These are phyloP conservation scores for Thermochaetoides thermophila DNA, from an alignment of 495 filamentous ascomycete species.

Conservation along the genomic window DNA sequence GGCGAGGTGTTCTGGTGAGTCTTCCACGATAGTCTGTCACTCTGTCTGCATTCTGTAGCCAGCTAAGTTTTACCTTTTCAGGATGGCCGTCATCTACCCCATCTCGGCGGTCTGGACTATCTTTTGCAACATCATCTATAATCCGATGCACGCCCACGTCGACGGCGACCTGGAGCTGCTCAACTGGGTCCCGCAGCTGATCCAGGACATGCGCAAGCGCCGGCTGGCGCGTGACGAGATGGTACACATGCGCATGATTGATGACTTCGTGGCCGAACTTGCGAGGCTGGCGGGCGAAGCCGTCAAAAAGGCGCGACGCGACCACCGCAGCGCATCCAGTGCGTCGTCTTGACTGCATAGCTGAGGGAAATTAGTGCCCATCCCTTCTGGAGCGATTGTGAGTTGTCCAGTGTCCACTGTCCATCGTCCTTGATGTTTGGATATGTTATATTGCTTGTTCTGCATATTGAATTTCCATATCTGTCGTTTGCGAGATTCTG, in stretches of 20 bases:
- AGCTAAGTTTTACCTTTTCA: conserved; percentile 7
- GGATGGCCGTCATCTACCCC: conserved; percentile 37
- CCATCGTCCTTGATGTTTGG: no score
- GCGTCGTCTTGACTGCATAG: no score
- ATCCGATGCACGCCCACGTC: conserved; percentile 31
- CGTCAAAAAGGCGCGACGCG: conserved; percentile 4
- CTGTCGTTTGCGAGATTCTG: no score
- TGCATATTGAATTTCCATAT: no score
- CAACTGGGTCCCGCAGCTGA: conserved; percentile 25
- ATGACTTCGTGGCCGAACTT: conserved; percentile 34
- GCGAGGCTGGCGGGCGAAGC: conserved; percentile 18
- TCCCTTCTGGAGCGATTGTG: no score
- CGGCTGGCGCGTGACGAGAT: conserved; percentile 29
- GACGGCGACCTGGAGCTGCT: conserved; percentile 30
- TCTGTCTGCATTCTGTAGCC: neutral
- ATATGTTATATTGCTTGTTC: no score
- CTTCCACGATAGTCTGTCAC: neutral
- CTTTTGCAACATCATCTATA: conserved; percentile 36
- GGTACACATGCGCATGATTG: conserved; percentile 30
- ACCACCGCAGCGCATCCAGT: no score
- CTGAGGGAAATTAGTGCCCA: no score
- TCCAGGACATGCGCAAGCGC: conserved; percentile 27
- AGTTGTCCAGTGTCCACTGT: no score
- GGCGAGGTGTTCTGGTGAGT: conserved; percentile 35
- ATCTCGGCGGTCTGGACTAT: conserved; percentile 35